Evolutionary conservation across 2,329 filamentous ascomycete species (phyloP).

Genomic region (Leptosphaerulina australis): DNA sequence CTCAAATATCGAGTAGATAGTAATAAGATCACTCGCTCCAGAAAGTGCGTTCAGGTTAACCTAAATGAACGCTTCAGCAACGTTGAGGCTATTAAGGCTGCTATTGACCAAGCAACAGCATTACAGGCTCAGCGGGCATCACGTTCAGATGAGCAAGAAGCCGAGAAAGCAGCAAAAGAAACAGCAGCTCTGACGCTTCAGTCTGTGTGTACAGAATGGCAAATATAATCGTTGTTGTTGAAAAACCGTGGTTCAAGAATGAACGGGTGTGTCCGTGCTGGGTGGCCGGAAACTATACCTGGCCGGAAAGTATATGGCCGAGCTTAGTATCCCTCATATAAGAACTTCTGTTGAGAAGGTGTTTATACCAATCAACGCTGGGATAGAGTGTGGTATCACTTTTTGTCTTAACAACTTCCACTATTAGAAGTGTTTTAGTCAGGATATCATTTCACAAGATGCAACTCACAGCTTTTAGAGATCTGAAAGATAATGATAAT

Average conservation of each 20-base stretch:
- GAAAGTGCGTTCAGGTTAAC: constrained; percentile 16
- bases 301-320: not conserved
- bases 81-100: constrained; percentile 11
- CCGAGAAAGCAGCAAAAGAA: not conserved
- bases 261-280: constrained; percentile 19
- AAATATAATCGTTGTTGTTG: constrained; percentile 11
- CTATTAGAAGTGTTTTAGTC: too few species aligned
- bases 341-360: too few species aligned
- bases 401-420: not conserved
- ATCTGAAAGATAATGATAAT: too few species aligned
- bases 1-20: constrained; percentile 14
- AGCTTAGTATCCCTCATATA: not conserved
- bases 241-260: not conserved
- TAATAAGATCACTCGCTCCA: not conserved
- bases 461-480: too few species aligned
- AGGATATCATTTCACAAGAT: too few species aligned
- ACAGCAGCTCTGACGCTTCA: constrained; percentile 3
- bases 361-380: too few species aligned
- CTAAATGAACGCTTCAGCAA: constrained; percentile 21
- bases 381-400: too few species aligned
- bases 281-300: not conserved
- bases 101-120: constrained; percentile 4
- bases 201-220: constrained; percentile 19
- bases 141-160: not conserved
- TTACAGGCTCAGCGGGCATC: too few species aligned